Base-by-base conservation (phyloP, 768 basidiomycete species). In the Crepidotus variabilis region DNA sequence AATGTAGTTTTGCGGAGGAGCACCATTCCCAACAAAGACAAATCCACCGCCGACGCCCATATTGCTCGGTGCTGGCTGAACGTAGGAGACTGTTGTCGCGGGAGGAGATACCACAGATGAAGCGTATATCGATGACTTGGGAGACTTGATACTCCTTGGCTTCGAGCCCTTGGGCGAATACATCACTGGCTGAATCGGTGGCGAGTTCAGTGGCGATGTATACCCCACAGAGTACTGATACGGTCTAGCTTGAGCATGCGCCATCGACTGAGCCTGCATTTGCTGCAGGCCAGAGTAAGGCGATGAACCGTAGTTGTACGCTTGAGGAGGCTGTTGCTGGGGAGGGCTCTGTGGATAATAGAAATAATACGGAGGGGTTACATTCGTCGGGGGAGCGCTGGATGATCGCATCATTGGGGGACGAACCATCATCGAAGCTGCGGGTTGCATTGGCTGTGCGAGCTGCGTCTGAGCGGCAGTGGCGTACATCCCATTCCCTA, bases 401-500 rank as follows among this genome's bases (percentile, higher is more conserved):
- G 18, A 16, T 3, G 39, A 43, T 11, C 39, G 39, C 2, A 43
- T 43, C 18, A 43, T 20, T 43, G 39, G 39, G 39, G 39, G 18
- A 43, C 39, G 39, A 43, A 43, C 39, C 39, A 43, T 43, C 39
- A 16, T 24, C 48, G 16, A 24, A 23, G 32, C 23, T 20, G 18
- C 32, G 16, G n/a, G 20, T 24, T 18, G 21, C 32, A 49, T 49
- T 23, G 32, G 48, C 22, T 22, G 23, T 14, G 23, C 48, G 18
- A 50, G 9, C 39, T 43, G 39, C 18, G 39, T 43, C 39, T 43
- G 39, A 43, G 18, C 1, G 28, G 48, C 3, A 49, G 56, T 14
- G 53, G 58, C 21, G 57, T 57, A 52, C 35, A 34, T 51, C 50
- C 50, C 39, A 43, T 43, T 43, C 55, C 57, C 52, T 13, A 21